Conservation (phyloP, 2,329 filamentous ascomycete genomes). For the Nemania sp. region DNA sequence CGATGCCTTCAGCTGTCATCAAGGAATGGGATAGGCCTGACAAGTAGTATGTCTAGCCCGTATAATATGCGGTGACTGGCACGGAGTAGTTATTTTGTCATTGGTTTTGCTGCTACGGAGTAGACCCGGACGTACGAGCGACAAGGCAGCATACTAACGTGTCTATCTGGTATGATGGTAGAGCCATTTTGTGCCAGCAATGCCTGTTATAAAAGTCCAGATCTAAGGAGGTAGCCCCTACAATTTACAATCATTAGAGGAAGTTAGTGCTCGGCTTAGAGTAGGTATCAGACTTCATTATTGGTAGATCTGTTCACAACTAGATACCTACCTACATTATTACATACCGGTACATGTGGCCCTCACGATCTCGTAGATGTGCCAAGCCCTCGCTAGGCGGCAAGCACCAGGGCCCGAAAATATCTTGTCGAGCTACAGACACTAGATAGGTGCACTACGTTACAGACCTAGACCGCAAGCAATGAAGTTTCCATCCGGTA, state of each 20-base stretch:
- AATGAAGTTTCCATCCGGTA: constrained; percentile 7
- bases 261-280: neutral
- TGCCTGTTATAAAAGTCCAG: no score
- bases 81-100: no score
- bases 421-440: constrained; percentile 1
- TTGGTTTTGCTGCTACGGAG: no score
- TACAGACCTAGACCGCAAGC: constrained; percentile 17
- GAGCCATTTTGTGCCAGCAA: no score
- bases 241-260: no score
- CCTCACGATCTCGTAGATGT: constrained; percentile 17
- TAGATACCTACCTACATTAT: no score
- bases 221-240: no score
- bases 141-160: no score
- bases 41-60: neutral
- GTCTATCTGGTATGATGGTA: no score
- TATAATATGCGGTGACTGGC: neutral
- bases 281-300: constrained; percentile 4
- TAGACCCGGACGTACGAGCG: no score
- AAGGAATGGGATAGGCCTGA: neutral
- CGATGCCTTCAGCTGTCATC: neutral
- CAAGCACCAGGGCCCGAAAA: constrained; percentile 15
- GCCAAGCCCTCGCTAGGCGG: constrained; percentile 17
- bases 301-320: constrained; percentile 19
- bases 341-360: constrained; percentile 19
- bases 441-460: constrained; percentile 9